These are phyloP conservation scores for Kokia cookei DNA, from an alignment of 441 rosid genomes.

Conservation along the genomic window DNA sequence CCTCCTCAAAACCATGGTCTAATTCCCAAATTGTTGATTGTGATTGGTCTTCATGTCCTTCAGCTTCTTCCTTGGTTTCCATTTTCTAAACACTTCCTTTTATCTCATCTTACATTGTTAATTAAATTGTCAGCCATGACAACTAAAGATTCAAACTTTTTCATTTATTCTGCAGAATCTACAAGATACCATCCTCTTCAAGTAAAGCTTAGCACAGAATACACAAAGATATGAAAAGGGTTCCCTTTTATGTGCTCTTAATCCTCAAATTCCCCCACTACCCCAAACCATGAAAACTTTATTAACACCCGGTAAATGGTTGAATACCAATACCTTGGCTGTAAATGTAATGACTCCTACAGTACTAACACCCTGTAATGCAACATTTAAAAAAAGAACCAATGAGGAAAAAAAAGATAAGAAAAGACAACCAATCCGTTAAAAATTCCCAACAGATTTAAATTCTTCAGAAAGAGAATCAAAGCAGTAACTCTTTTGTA, in stretches of 20 bases:
- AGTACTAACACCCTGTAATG: background rate
- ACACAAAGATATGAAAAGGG: slow-evolving; percentile 4
- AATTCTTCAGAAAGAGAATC: slow-evolving; percentile 4
- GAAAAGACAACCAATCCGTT: slow-evolving; percentile 15
- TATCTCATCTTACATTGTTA: slow-evolving; percentile 21
- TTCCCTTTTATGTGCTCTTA: slow-evolving; percentile 1
- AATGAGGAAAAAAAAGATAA: background rate
- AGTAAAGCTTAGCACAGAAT: slow-evolving; percentile 1
- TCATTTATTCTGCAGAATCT: background rate
- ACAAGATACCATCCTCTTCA: slow-evolving; percentile 6
- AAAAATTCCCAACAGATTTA: slow-evolving; percentile 5
- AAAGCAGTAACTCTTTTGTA: slow-evolving; percentile 9
- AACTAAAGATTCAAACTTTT: slow-evolving; percentile 1
- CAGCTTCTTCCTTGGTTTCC: slow-evolving; percentile 49
- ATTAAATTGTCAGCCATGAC: slow-evolving; percentile 5
- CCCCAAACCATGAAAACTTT: slow-evolving; percentile 5
- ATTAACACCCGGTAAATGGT: too few relatives aligned
- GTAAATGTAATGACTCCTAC: background rate
- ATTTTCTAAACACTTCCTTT: slow-evolving; percentile 22
- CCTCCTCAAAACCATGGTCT: slow-evolving; percentile 33
- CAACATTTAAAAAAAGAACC: background rate
- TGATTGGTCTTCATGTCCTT: slow-evolving; percentile 35
- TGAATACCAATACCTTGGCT: background rate
- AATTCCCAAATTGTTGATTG: slow-evolving; percentile 26
- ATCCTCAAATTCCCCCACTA: slow-evolving; percentile 14